Evolutionary conservation across 2,329 filamentous ascomycete genomes (phyloP).

Genomic region (Sclerotiophoma versabilis): DNA sequence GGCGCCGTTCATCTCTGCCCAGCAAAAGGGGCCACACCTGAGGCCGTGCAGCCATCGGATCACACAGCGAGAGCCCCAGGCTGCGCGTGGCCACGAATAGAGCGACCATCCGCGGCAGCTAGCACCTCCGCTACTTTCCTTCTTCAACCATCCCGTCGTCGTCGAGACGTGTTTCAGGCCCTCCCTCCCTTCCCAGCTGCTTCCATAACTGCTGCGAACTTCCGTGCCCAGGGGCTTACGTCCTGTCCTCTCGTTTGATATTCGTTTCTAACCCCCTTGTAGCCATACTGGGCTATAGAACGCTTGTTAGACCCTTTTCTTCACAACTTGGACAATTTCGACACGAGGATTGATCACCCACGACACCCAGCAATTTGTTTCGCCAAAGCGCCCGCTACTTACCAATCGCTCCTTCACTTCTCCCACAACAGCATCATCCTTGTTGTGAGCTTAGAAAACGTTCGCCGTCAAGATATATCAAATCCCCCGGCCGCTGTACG

Average conservation of each 20-base stretch:
- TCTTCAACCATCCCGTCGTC: slow-evolving; percentile 36
- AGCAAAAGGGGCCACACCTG: slow-evolving; percentile 41
- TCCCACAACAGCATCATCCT: slow-evolving; percentile 12
- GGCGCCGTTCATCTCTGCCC: slow-evolving; percentile 33
- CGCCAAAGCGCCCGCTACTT: slow-evolving; percentile 15
- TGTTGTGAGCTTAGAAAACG: background rate
- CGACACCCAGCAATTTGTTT: slow-evolving; percentile 17
- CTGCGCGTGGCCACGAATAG: slow-evolving; percentile 34
- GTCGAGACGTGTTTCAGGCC: slow-evolving; percentile 42
- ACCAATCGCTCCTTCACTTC: slow-evolving; percentile 1
- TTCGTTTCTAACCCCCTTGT: slow-evolving; percentile 35
- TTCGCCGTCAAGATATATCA: slow-evolving; percentile 9
- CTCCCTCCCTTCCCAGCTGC: slow-evolving; percentile 28
- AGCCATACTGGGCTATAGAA: slow-evolving; percentile 31
- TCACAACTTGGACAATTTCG: slow-evolving; percentile 14
- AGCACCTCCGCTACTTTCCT: slow-evolving; percentile 35
- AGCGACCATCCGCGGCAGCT: slow-evolving; percentile 33
- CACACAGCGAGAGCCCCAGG: slow-evolving; percentile 39
- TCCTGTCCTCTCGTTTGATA: slow-evolving; percentile 49
- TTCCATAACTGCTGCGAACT: slow-evolving; percentile 33
- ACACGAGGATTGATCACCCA: slow-evolving; percentile 23
- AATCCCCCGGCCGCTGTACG: background rate
- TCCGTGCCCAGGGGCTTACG: slow-evolving; percentile 33
- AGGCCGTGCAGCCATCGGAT: slow-evolving; percentile 35
- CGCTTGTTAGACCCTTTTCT: slow-evolving; percentile 35